phyloP scores from a whole-genome alignment of 139 green algal species.

The Coelastrella sp. region DNA sequence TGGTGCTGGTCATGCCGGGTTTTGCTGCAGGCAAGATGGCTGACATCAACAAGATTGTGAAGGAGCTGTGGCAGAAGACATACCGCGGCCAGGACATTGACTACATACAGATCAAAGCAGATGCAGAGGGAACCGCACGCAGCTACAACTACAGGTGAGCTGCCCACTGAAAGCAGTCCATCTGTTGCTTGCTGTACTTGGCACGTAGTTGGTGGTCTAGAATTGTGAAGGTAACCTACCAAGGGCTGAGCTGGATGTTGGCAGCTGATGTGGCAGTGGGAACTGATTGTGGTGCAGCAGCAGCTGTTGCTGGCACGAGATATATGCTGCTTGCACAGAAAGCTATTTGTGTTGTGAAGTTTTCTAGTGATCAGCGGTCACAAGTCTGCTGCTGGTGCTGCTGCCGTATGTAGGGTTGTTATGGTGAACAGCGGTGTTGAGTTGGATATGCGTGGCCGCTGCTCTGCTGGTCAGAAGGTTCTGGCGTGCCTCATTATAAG shows the following conservation, averaged over 20 bases:
- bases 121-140: conserved; percentile 74
- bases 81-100: conserved; percentile 98
- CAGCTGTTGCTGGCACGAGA: too few species aligned
- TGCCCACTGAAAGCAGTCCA: neutral
- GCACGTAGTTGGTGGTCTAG: too few species aligned
- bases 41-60: conserved; percentile 76
- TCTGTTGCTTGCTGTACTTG: neutral
- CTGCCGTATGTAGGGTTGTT: conserved; percentile 75
- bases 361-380: too few species aligned
- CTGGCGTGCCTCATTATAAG: conserved; percentile 98
- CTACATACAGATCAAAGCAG: conserved; percentile 93
- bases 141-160: conserved; percentile 96
- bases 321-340: too few species aligned
- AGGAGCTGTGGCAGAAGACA: conserved; percentile 99
- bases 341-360: too few species aligned
- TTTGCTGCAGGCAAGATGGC: conserved; percentile 36
- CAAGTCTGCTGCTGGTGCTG: neutral
- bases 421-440: conserved; percentile 90
- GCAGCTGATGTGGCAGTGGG: too few species aligned
- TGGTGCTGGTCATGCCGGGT: too few species aligned
- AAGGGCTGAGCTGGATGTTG: too few species aligned
- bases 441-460: conserved; percentile 98
- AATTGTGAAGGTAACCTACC: too few species aligned
- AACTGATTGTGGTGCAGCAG: too few species aligned
- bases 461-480: conserved; percentile 97